Base-by-base conservation (phyloP, 257 asterid genomes). In the Plectranthus barbatus region DNA sequence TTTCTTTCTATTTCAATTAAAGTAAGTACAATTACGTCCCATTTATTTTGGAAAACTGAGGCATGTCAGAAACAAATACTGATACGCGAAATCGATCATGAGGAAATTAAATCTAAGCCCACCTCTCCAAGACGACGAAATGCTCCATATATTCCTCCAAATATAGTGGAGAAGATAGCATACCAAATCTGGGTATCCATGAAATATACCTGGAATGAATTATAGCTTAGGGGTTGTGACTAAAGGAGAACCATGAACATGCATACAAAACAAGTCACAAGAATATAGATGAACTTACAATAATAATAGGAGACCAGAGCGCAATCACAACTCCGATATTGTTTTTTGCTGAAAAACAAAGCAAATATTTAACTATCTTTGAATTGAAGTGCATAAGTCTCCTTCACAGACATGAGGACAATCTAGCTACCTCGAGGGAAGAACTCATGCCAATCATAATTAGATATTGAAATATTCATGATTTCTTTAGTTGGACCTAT, bases 51-150 rank as follows among this genome's bases (percentile, higher is more conserved):
- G n/a, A n/a, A n/a, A n/a, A n/a, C n/a, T n/a, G n/a, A n/a, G n/a
- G n/a, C n/a, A n/a, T n/a, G n/a, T n/a, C n/a, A n/a, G n/a, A n/a
- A n/a, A n/a, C n/a, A n/a, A n/a, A 31, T 19, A 57, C 19, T 41
- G 18, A 62, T 18, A 52, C 20, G 45, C 14, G 5, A 31, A 31
- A 31, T 13, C 1, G 15, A 37, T 17, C 46, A 9, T 11, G 12
- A 33, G 56, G 37, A 36, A 15, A 60, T 20, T 29, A 62, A 77
- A 76, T 18, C 54, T 42, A 64, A 42, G 66, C 81, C 66, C 58
- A 91, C 98, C 98, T 92, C 98, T 75, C 98, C 98, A 57, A 91
- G 93, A 55, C 98, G 96, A 46, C 98, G 96, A 76, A 91, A 91
- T 51, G 98, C 98, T 36, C 98, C 98, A 80, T 88, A 92, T 77